These are phyloP conservation scores for Hirsutella rhossiliensis DNA, from an alignment of 2,329 filamentous ascomycete genomes.

Conservation along the genomic window DNA sequence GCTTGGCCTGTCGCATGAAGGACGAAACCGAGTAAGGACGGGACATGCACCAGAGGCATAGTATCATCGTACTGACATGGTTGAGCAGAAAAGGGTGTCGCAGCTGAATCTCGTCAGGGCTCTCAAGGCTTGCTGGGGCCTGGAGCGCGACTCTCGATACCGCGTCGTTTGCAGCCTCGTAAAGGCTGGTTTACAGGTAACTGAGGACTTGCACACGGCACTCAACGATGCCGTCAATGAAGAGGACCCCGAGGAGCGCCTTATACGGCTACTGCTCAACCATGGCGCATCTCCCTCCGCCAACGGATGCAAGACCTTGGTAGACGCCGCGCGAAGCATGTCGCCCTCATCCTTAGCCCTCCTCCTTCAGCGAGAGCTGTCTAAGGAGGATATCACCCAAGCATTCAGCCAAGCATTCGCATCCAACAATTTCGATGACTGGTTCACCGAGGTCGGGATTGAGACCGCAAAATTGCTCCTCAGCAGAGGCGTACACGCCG, in stretches of 20 bases:
- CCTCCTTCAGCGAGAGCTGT: conserved; percentile 28
- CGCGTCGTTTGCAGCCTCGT: conserved; percentile 38
- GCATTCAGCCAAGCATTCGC: conserved; percentile 34
- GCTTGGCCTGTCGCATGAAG: conserved; percentile 31
- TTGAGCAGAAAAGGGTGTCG: conserved; percentile 30
- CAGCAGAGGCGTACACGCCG: conserved; percentile 33
- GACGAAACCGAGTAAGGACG: conserved; percentile 26
- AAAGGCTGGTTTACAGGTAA: conserved; percentile 33
- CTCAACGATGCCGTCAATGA: conserved; percentile 41
- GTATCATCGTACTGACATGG: no score
- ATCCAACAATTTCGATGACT: conserved; percentile 24
- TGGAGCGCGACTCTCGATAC: conserved; percentile 35
- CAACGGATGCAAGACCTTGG: conserved; percentile 39
- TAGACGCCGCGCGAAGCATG: conserved; percentile 32
- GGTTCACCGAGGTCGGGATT: conserved; percentile 35
- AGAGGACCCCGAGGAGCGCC: conserved; percentile 33
- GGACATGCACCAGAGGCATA: neutral
- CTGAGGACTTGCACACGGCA: conserved; percentile 36
- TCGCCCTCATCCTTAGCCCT: conserved; percentile 25
- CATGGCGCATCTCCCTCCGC: conserved; percentile 39
- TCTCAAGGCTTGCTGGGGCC: conserved; percentile 40
- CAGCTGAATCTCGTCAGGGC: conserved; percentile 34
- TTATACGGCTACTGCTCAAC: conserved; percentile 33
- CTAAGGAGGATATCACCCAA: conserved; percentile 29
- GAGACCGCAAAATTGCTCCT: conserved; percentile 35